Conservation (phyloP, 1,284 basidiomycete genomes). For the Amylostereum chailletii region DNA sequence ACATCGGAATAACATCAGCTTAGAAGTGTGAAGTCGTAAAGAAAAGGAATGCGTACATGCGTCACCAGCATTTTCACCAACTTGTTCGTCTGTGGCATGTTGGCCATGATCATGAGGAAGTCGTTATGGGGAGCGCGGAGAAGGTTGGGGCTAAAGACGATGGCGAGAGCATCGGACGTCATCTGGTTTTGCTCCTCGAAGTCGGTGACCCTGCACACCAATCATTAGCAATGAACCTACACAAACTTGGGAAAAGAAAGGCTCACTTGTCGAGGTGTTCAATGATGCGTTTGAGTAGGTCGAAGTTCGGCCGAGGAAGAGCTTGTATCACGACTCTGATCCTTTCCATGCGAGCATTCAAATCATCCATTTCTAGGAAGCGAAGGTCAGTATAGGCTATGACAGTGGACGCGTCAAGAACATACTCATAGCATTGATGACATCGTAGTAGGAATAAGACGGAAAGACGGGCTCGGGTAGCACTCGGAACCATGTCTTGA, state of each 20-base stretch:
- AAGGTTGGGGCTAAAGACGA: slow-evolving; percentile 77
- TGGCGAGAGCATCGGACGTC: slow-evolving; percentile 75
- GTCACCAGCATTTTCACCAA: slow-evolving; percentile 72
- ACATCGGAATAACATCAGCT: background rate
- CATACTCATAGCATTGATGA: slow-evolving; percentile 66
- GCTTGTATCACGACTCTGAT: slow-evolving; percentile 60
- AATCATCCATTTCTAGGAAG: slow-evolving; percentile 49
- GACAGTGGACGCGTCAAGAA: slow-evolving; percentile 7
- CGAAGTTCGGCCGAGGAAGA: slow-evolving; percentile 65
- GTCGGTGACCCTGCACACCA: slow-evolving; percentile 58
- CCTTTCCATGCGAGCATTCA: slow-evolving; percentile 54
- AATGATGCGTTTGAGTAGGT: slow-evolving; percentile 63
- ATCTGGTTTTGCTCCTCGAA: slow-evolving; percentile 81
- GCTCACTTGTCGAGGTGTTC: slow-evolving; percentile 76
- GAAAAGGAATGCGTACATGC: slow-evolving; percentile 41
- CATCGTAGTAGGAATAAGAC: slow-evolving; percentile 51
- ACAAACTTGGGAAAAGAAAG: background rate
- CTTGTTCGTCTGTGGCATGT: slow-evolving; percentile 69
- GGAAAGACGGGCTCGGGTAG: slow-evolving; percentile 75
- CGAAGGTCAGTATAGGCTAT: background rate
- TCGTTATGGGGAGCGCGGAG: slow-evolving; percentile 64
- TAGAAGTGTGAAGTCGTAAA: background rate
- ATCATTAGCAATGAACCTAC: slow-evolving; percentile 5
- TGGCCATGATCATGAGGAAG: slow-evolving; percentile 64
- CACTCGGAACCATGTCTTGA: slow-evolving; percentile 78